Base-by-base conservation (phyloP, 257 asterid species). In the Craterostigma plantagineum region DNA sequence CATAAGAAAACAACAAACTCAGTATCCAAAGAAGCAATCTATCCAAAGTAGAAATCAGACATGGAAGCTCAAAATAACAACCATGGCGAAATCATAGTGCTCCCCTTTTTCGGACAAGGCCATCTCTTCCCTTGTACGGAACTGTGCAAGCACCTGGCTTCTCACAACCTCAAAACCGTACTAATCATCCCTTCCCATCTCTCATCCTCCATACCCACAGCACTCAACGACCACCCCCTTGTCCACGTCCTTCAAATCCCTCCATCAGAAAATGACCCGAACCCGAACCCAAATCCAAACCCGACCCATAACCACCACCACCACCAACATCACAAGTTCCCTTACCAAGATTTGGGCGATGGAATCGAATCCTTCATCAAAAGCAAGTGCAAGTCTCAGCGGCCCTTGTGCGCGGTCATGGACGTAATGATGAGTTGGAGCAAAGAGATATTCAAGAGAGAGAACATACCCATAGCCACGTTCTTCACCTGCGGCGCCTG, bases 41-140 rank as follows among this genome's bases (percentile, higher is more conserved):
- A n/a, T 23, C 30, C 30, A 2, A 23, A 23, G 2, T 2, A 23
- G 6, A 2, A 2, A 2, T 23, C 30, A 23, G 30, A 23, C 30
- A 23, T 23, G 30, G 30, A 23, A 23, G 30, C 30, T 23, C 30
- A 23, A 2, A 23, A 23, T 6, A 23, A 23, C 30, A 23, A 23
- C 40, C 3, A 71, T 67, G 64, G 63, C 63, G 81, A 73, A 41
- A 43, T 69, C 10, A 51, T 62, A 43, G 61, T 73, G 17, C 23
- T 73, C 13, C 58, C 81, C 18, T 56, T 63, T 44, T 65, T 60
- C 39, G 81, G 81, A 18, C 61, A 57, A n/a, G 74, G 77, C 46
- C 77, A 72, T 56, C 50, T 72, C 23, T 56, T 59, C 13, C 77
- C 81, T 9, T 59, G 59, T 56, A 62, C 48, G 39, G 69, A 69